Evolutionary conservation across 768 basidiomycete genomes (phyloP).

Genomic region (Postia placenta): DNA sequence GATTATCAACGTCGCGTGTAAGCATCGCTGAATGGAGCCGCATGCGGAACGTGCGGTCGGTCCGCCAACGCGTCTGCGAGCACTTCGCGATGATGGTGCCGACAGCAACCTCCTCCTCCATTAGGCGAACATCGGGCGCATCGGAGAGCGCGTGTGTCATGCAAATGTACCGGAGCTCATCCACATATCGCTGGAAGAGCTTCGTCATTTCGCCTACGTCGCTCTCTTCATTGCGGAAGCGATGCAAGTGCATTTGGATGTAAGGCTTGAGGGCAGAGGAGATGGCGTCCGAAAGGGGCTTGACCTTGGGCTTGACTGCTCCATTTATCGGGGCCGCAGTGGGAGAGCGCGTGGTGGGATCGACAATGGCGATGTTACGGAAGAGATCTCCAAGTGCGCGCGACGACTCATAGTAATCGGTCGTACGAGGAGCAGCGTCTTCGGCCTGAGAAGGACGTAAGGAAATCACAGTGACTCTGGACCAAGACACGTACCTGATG

Average conservation of each 20-base stretch:
- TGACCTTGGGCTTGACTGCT: not conserved
- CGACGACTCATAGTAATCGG: constrained; percentile 66
- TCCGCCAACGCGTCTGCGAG: constrained; percentile 53
- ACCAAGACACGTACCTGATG: constrained; percentile 32
- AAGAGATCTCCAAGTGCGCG: constrained; percentile 70
- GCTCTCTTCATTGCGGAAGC: constrained; percentile 14
- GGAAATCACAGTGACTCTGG: not conserved
- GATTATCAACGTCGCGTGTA: constrained; percentile 41
- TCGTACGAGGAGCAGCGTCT: constrained; percentile 36
- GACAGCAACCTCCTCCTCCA: constrained; percentile 69
- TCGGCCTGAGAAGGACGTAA: constrained; percentile 14
- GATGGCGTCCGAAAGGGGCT: constrained; percentile 19
- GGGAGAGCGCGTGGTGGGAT: constrained; percentile 24
- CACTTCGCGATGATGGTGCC: constrained; percentile 73
- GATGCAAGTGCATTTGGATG: constrained; percentile 17
- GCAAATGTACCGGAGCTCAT: constrained; percentile 68
- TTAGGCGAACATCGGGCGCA: constrained; percentile 45
- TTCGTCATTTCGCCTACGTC: constrained; percentile 25
- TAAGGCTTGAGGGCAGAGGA: constrained; percentile 17
- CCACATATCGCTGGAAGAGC: constrained; percentile 47
- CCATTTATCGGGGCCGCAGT: not conserved
- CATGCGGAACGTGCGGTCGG: constrained; percentile 57
- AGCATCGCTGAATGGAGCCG: constrained; percentile 46
- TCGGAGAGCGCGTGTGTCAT: constrained; percentile 61
- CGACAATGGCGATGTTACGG: constrained; percentile 49